These are phyloP conservation scores for Phaeosphaeriaceae sp. DNA, from an alignment of 2,329 filamentous ascomycete genomes.

Conservation along the genomic window DNA sequence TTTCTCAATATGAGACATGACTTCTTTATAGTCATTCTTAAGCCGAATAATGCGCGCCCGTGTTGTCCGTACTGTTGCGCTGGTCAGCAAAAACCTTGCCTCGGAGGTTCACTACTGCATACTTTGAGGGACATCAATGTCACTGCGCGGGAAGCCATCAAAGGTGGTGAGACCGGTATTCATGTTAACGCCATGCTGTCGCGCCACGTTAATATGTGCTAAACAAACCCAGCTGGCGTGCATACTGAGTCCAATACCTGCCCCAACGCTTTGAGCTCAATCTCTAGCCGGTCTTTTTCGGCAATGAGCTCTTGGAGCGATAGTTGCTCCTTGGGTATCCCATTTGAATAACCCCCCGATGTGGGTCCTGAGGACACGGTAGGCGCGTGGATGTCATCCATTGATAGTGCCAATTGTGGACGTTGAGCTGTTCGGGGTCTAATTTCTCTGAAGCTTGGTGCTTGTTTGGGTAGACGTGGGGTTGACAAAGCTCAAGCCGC, in stretches of 20 bases:
- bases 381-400: slow-evolving; percentile 73
- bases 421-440: slow-evolving; percentile 1
- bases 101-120: slow-evolving; percentile 39
- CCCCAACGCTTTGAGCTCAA: slow-evolving; percentile 83
- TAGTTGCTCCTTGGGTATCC: slow-evolving; percentile 65
- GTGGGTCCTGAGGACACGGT: slow-evolving; percentile 80
- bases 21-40: slow-evolving; percentile 88
- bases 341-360: slow-evolving; percentile 64
- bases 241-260: slow-evolving; percentile 84
- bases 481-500: slow-evolving; percentile 9
- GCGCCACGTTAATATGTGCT: slow-evolving; percentile 16
- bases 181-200: slow-evolving; percentile 93
- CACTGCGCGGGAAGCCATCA: slow-evolving; percentile 90
- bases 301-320: slow-evolving; percentile 80
- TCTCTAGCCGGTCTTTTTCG: slow-evolving; percentile 84
- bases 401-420: slow-evolving; percentile 54
- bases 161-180: slow-evolving; percentile 82
- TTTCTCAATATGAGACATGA: slow-evolving; percentile 84
- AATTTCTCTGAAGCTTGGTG: neutral
- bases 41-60: slow-evolving; percentile 86
- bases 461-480: slow-evolving; percentile 12
- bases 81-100: slow-evolving; percentile 20
- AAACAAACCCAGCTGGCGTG: neutral
- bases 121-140: slow-evolving; percentile 96
- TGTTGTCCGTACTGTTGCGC: slow-evolving; percentile 81